phyloP scores from a whole-genome alignment of 2,329 filamentous ascomycete genomes.

The Fusarium sp. region DNA sequence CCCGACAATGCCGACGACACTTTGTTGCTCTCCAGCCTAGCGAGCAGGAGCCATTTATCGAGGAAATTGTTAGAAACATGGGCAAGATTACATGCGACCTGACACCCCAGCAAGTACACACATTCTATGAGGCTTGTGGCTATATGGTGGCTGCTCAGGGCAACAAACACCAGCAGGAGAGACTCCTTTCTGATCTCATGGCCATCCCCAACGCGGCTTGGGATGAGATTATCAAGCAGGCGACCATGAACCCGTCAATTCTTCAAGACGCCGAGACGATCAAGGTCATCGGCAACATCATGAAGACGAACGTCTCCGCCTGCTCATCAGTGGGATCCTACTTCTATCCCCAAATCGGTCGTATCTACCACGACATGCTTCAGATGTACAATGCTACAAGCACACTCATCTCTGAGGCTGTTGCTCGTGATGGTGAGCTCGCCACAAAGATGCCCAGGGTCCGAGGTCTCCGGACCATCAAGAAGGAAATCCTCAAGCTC shows the following conservation, averaged over 20 bases:
- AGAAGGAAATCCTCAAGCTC: slow-evolving; percentile 98
- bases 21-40: slow-evolving; percentile 96
- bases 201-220: slow-evolving; percentile 90
- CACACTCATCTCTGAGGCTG: slow-evolving; percentile 90
- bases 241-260: slow-evolving; percentile 82
- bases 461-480: slow-evolving; percentile 93
- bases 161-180: slow-evolving; percentile 91
- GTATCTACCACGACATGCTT: slow-evolving; percentile 98
- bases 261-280: slow-evolving; percentile 94
- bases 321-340: slow-evolving; percentile 96
- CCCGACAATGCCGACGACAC: slow-evolving; percentile 95
- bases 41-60: slow-evolving; percentile 95
- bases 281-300: slow-evolving; percentile 98
- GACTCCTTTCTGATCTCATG: slow-evolving; percentile 92
- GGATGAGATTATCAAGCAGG: slow-evolving; percentile 91
- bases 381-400: slow-evolving; percentile 99
- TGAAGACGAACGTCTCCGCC: slow-evolving; percentile 99
- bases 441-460: slow-evolving; percentile 98
- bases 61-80: slow-evolving; percentile 96
- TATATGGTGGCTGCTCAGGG: slow-evolving; percentile 99
- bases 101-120: slow-evolving; percentile 96
- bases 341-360: slow-evolving; percentile 97
- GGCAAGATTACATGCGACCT: slow-evolving; percentile 95
- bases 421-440: slow-evolving; percentile 87
- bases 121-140: slow-evolving; percentile 97